These are phyloP conservation scores for Leccinum pseudoinsigne DNA, from an alignment of 1,284 basidiomycete species.

Conservation along the genomic window DNA sequence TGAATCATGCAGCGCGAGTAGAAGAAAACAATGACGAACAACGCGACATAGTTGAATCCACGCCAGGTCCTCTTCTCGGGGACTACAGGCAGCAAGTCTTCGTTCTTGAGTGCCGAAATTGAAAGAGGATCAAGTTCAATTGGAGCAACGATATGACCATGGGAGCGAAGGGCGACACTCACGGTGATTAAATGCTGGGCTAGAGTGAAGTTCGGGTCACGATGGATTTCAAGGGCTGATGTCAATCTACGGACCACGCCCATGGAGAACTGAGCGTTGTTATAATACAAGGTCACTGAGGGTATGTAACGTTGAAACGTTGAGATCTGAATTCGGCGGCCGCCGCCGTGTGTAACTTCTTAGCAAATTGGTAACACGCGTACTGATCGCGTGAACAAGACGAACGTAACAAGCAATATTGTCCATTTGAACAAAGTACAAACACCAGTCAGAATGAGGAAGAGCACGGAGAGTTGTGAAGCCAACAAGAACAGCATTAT, in stretches of 20 bases:
- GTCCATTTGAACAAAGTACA: not conserved
- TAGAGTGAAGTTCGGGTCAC: conserved; percentile 48
- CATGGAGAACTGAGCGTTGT: conserved; percentile 20
- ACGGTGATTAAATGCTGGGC: conserved; percentile 57
- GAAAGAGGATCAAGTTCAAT: conserved; percentile 8
- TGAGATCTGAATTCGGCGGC: not conserved
- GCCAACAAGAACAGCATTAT: conserved; percentile 5
- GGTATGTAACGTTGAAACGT: not conserved
- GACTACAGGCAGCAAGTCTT: conserved; percentile 62
- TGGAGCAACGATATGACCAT: not conserved
- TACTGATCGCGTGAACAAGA: not conserved
- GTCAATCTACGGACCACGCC: conserved; percentile 22
- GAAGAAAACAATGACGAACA: conserved; percentile 42
- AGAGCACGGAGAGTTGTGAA: conserved; percentile 9
- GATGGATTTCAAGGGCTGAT: conserved; percentile 47
- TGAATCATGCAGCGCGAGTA: not conserved
- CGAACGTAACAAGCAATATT: not conserved
- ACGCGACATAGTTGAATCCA: conserved; percentile 60
- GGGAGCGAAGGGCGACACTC: conserved; percentile 31
- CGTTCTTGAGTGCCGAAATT: conserved; percentile 46
- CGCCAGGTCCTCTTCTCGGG: conserved; percentile 60
- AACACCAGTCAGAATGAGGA: not conserved
- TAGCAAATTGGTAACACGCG: not conserved
- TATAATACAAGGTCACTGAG: not conserved
- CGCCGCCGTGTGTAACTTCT: not conserved